Conservation (phyloP, 306 rosid species). For the Medicago ruthenica region DNA sequence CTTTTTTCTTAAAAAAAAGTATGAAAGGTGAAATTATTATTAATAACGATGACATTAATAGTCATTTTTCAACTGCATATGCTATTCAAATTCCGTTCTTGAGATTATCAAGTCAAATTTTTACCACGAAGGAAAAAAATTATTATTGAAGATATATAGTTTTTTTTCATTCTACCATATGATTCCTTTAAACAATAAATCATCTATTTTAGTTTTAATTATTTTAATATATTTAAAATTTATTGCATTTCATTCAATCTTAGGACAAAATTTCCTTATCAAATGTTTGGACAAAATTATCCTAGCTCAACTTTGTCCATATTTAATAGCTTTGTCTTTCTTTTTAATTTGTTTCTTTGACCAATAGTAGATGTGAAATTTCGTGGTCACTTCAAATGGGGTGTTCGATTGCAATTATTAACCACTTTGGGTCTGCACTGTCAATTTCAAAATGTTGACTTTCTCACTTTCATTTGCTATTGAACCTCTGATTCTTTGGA, state of each 20-base stretch:
- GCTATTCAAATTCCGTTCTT: too few species aligned
- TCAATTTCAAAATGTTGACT: constrained; percentile 44
- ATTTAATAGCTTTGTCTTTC: not conserved
- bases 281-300: not conserved
- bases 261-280: not conserved
- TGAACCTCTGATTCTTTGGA: constrained; percentile 3
- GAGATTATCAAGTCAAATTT: too few species aligned
- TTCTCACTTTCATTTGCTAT: not conserved
- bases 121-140: too few species aligned
- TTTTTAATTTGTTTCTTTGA: constrained; percentile 16
- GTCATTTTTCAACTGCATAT: too few species aligned
- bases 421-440: not conserved
- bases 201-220: too few species aligned
- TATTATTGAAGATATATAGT: too few species aligned
- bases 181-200: too few species aligned
- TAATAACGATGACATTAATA: too few species aligned
- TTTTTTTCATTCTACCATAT: too few species aligned
- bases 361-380: constrained; percentile 8
- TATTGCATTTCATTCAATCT: not conserved
- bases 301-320: not conserved
- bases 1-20: too few species aligned
- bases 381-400: constrained; percentile 10
- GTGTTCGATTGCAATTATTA: constrained; percentile 30
- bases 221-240: too few species aligned
- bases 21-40: too few species aligned